Conservation (phyloP, 345 rosid genomes). For the Arabis hirsuta region DNA sequence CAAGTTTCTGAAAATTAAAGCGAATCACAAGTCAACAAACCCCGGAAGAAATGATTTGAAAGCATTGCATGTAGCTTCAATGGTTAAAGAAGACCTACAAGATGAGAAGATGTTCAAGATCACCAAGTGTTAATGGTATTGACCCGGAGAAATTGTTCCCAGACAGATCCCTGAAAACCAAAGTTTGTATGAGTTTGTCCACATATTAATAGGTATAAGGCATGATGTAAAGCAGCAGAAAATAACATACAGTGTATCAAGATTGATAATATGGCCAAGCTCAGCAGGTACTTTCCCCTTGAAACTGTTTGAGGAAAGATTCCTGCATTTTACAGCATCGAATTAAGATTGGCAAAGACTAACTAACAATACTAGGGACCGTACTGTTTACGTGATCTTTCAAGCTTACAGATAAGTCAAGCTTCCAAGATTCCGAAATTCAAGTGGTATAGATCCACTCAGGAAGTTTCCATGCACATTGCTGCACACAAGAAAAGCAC, state of each 20-base stretch:
- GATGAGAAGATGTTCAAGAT: conserved; percentile 88
- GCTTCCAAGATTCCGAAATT: conserved; percentile 74
- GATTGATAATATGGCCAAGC: conserved; percentile 82
- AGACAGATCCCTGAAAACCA: conserved; percentile 73
- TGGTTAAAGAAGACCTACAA: conserved; percentile 52
- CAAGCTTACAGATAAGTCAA: conserved; percentile 81
- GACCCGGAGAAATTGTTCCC: conserved; percentile 73
- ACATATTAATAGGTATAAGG: background rate
- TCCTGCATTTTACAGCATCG: conserved; percentile 48
- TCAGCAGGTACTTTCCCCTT: conserved; percentile 75
- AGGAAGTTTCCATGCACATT: conserved; percentile 84
- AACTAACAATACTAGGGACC: background rate
- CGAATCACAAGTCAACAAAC: conserved; percentile 5
- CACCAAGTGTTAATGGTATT: conserved; percentile 83
- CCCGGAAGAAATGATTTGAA: background rate
- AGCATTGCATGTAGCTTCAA: conserved; percentile 7
- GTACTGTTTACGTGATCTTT: background rate
- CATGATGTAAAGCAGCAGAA: background rate
- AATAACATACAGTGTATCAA: conserved; percentile 76
- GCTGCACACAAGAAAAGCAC: conserved; percentile 40
- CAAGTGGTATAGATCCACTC: conserved; percentile 75
- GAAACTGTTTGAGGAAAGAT: conserved; percentile 77
- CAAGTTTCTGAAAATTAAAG: conserved; percentile 54
- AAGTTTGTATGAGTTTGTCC: background rate
- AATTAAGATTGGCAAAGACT: background rate